These are phyloP conservation scores for Mortierella sp. DNA, from an alignment of 371 early-diverging fungal genomes.

Conservation along the genomic window DNA sequence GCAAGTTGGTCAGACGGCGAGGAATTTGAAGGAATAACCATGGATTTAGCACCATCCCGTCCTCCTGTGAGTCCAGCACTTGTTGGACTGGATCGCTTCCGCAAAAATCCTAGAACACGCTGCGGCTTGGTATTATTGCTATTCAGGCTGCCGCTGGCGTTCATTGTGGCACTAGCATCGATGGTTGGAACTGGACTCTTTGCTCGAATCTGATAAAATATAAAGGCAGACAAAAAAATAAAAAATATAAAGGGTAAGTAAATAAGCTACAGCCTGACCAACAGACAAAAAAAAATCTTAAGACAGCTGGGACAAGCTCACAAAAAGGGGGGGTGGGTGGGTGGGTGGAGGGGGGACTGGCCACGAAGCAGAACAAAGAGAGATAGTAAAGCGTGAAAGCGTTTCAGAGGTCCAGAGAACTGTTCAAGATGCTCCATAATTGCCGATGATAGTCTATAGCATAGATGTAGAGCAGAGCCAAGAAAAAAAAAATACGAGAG, in stretches of 20 bases:
- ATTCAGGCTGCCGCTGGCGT: slow-evolving; percentile 3
- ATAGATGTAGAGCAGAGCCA: no score
- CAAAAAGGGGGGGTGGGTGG: no score
- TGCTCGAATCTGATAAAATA: neutral
- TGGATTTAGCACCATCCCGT: slow-evolving; percentile 22
- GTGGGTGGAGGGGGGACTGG: neutral
- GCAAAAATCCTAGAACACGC: slow-evolving; percentile 40
- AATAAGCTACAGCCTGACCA: neutral
- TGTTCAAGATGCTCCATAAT: neutral
- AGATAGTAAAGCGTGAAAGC: neutral
- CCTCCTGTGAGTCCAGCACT: neutral
- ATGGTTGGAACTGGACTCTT: slow-evolving; percentile 7
- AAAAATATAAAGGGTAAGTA: neutral
- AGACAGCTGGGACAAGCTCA: no score
- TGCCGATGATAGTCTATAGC: no score
- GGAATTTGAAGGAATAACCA: slow-evolving; percentile 6
- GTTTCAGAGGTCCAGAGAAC: neutral
- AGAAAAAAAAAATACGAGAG: neutral
- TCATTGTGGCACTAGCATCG: slow-evolving; percentile 10
- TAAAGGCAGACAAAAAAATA: neutral
- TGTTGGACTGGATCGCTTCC: slow-evolving; percentile 20
- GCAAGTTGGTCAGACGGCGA: neutral
- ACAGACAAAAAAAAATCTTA: no score
- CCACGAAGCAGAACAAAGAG: neutral
- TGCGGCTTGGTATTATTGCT: slow-evolving; percentile 16